phyloP scores from a whole-genome alignment of 345 rosid species.

The Hevea brasiliensis region DNA sequence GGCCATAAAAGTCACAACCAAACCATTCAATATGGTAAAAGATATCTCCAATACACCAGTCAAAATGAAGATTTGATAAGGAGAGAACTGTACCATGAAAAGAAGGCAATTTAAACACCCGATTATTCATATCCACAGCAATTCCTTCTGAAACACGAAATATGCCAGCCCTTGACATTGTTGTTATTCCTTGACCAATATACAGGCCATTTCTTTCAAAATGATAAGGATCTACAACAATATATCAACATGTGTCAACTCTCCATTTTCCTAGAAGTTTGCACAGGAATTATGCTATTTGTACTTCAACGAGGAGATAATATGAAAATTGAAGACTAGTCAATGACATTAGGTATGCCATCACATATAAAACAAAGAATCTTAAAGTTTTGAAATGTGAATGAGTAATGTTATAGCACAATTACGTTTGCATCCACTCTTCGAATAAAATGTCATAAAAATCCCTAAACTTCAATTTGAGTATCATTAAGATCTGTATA shows the following conservation, averaged over 20 bases:
- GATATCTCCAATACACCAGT: neutral
- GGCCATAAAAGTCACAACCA: conserved; percentile 8
- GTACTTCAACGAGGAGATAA: neutral
- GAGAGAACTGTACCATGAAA: conserved; percentile 59
- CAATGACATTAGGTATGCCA: neutral
- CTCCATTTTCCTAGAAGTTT: conserved; percentile 14
- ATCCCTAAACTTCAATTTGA: too few relatives aligned
- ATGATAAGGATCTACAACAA: conserved; percentile 71
- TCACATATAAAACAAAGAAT: neutral
- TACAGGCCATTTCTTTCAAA: conserved; percentile 74
- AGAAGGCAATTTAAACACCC: conserved; percentile 76
- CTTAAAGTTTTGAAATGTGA: neutral
- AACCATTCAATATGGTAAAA: neutral
- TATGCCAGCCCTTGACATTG: conserved; percentile 92
- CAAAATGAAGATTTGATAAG: neutral
- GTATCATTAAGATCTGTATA: too few relatives aligned
- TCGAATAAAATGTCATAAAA: conserved; percentile 2
- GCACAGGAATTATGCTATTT: neutral
- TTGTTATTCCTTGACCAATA: conserved; percentile 86
- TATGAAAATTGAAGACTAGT: neutral
- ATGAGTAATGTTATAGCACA: neutral
- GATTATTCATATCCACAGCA: conserved; percentile 79
- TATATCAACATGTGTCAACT: conserved; percentile 27
- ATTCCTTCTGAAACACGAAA: conserved; percentile 80
- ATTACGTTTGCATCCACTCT: neutral